phyloP scores from a whole-genome alignment of 2,329 filamentous ascomycete genomes.

The Trichoderma breve region DNA sequence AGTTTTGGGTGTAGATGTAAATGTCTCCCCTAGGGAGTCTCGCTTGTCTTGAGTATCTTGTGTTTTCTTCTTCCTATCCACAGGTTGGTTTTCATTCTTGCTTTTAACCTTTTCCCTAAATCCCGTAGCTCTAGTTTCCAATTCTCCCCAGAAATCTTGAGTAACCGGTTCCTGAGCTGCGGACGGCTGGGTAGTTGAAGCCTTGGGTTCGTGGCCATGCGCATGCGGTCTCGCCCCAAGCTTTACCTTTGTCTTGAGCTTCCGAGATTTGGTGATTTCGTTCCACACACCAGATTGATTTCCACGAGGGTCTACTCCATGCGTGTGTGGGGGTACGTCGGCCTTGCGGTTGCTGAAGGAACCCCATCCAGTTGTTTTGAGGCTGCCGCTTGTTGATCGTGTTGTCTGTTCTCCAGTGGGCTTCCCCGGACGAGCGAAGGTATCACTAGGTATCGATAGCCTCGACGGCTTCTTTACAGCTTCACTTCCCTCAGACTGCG shows the following conservation, averaged over 20 bases:
- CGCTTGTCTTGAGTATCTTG: background rate
- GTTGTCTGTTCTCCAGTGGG: background rate
- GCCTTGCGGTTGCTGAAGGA: slow-evolving; percentile 26
- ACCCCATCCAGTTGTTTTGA: slow-evolving; percentile 25
- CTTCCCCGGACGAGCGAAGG: background rate
- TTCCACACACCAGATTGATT: slow-evolving; percentile 24
- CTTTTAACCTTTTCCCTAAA: slow-evolving; percentile 21
- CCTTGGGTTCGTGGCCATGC: background rate
- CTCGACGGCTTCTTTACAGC: background rate
- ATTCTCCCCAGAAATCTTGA: slow-evolving; percentile 29
- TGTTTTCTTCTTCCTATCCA: background rate
- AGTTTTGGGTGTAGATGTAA: background rate
- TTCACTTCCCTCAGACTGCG: background rate
- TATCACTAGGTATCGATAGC: background rate
- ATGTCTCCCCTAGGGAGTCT: background rate
- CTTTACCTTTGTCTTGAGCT: background rate
- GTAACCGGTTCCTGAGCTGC: background rate
- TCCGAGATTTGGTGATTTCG: slow-evolving; percentile 22
- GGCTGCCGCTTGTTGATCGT: background rate
- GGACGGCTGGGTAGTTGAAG: background rate
- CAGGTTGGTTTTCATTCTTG: background rate
- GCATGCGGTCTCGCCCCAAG: slow-evolving; percentile 9
- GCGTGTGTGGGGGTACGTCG: slow-evolving; percentile 15
- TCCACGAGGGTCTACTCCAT: slow-evolving; percentile 16
- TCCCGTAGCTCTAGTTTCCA: slow-evolving; percentile 25